Conservation (phyloP, 306 rosid species). For the Vigna angularis region DNA sequence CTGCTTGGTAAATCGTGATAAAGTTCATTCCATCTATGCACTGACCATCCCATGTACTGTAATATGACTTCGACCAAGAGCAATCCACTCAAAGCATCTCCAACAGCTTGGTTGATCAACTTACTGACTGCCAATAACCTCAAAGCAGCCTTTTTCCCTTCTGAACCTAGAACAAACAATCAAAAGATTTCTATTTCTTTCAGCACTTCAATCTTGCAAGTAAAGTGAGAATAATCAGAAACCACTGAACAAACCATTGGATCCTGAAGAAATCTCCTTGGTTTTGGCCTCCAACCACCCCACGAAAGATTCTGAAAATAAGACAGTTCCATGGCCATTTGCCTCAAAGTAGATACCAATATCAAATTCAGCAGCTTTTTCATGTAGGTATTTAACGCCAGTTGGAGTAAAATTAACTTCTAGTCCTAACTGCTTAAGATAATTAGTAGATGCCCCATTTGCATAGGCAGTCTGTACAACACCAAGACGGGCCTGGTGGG, state of each 20-base stretch:
- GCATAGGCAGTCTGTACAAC: slow-evolving; percentile 96
- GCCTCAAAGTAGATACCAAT: slow-evolving; percentile 97
- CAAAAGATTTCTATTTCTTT: slow-evolving; percentile 23
- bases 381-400: slow-evolving; percentile 89
- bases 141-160: slow-evolving; percentile 75
- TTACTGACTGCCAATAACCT: slow-evolving; percentile 76
- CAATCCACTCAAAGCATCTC: slow-evolving; percentile 94
- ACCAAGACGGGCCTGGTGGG: slow-evolving; percentile 65
- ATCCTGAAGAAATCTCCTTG: slow-evolving; percentile 54
- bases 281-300: slow-evolving; percentile 61
- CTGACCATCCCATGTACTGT: slow-evolving; percentile 76
- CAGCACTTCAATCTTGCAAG: slow-evolving; percentile 35
- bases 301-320: slow-evolving; percentile 76
- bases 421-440: slow-evolving; percentile 75
- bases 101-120: slow-evolving; percentile 92
- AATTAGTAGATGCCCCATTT: slow-evolving; percentile 88
- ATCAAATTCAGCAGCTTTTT: slow-evolving; percentile 82
- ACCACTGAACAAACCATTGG: slow-evolving; percentile 56
- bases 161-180: slow-evolving; percentile 61
- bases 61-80: slow-evolving; percentile 93
- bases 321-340: slow-evolving; percentile 94
- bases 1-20: slow-evolving; percentile 93
- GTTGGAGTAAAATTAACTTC: slow-evolving; percentile 87
- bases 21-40: slow-evolving; percentile 80
- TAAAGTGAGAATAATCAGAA: slow-evolving; percentile 39